phyloP scores from a whole-genome alignment of 495 filamentous ascomycete species.

The Neurospora hispaniola region DNA sequence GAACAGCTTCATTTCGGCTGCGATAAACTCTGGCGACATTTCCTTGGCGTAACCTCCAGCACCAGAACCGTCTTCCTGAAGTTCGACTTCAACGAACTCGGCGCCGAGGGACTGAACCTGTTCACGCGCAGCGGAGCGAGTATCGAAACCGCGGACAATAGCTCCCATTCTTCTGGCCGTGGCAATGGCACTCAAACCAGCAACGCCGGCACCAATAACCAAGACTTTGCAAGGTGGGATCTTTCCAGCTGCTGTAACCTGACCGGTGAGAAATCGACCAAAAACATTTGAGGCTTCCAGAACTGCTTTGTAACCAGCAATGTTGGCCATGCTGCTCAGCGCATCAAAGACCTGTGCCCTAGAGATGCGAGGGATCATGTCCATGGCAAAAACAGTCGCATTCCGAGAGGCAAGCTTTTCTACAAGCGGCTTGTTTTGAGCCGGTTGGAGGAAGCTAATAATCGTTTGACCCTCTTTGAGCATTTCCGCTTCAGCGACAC shows the following conservation, averaged over 20 bases:
- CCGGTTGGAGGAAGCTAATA: conserved; percentile 66
- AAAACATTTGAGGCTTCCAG: conserved; percentile 75
- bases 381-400: conserved; percentile 68
- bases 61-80: conserved; percentile 75
- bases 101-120: conserved; percentile 78
- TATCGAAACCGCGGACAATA: conserved; percentile 76
- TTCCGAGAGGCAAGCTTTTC: conserved; percentile 52
- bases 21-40: conserved; percentile 83
- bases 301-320: conserved; percentile 77
- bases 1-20: conserved; percentile 79
- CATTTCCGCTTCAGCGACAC: conserved; percentile 48
- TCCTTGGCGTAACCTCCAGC: conserved; percentile 76
- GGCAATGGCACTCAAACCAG: conserved; percentile 70
- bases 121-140: conserved; percentile 64
- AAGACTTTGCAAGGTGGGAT: conserved; percentile 76
- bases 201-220: conserved; percentile 74
- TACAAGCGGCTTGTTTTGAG: conserved; percentile 60
- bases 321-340: conserved; percentile 77
- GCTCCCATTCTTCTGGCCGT: conserved; percentile 72
- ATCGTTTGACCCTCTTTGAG: conserved; percentile 54
- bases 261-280: conserved; percentile 70
- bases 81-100: conserved; percentile 73
- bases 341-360: conserved; percentile 75
- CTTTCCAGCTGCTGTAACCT: conserved; percentile 73
- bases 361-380: conserved; percentile 73